A percentile compares a stretch with the other conserved stretches of the same genome.
Conservation (phyloP, 208 protist genomes). For the Leishmania lainsoni region DNA sequence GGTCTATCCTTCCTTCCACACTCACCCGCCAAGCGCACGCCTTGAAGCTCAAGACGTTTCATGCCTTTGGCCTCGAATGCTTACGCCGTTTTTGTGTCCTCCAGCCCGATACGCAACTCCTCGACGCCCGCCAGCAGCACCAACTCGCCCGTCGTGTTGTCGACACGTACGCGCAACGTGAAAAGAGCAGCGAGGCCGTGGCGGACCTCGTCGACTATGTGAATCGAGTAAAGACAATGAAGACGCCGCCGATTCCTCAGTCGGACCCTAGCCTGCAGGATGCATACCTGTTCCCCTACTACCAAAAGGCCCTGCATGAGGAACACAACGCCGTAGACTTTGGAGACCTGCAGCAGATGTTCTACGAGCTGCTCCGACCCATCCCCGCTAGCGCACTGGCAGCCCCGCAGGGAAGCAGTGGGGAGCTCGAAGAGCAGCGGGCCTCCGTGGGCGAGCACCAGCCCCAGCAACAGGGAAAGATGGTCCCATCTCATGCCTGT, state of each 20-base stretch:
- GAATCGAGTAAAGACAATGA: slow-evolving; percentile 72
- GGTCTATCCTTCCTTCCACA: slow-evolving; percentile 33
- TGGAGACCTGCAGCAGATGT: slow-evolving; percentile 81
- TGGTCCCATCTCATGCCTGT: slow-evolving; percentile 39
- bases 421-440: not conserved
- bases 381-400: not conserved
- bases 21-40: slow-evolving; percentile 21
- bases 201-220: slow-evolving; percentile 64
- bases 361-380: slow-evolving; percentile 60
- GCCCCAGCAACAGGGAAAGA: not conserved
- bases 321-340: slow-evolving; percentile 81
- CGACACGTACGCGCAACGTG: slow-evolving; percentile 44
- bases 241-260: slow-evolving; percentile 40
- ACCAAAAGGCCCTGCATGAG: slow-evolving; percentile 72
- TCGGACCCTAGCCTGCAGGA: slow-evolving; percentile 60
- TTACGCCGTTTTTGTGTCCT: slow-evolving; percentile 70
- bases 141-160: slow-evolving; percentile 63
- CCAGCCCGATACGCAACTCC: slow-evolving; percentile 48
- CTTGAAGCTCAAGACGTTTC: slow-evolving; percentile 85
- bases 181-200: slow-evolving; percentile 63
- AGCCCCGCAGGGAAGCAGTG: not conserved
- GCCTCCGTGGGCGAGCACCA: not conserved
- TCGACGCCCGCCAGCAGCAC: slow-evolving; percentile 60
- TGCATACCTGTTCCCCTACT: slow-evolving; percentile 72
- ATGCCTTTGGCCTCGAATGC: slow-evolving; percentile 84